A percentile compares a stretch with the other conserved stretches of the same genome.
Evolutionary conservation across 2,329 filamentous ascomycete genomes (phyloP).

Genomic region (Coleophoma crateriformis): DNA sequence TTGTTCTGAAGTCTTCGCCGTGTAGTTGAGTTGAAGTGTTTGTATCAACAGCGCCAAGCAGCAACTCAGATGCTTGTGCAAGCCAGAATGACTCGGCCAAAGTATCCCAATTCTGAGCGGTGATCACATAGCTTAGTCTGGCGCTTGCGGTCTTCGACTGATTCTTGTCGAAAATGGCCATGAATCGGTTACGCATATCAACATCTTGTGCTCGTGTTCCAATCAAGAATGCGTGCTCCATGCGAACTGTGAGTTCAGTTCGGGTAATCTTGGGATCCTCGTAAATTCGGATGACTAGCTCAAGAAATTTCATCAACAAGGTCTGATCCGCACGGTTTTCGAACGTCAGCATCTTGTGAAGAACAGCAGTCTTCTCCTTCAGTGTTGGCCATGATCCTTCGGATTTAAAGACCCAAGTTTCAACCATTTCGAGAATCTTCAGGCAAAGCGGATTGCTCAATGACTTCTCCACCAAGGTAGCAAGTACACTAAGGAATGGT

Average conservation of each 20-base stretch:
- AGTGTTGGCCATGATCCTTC: slow-evolving; percentile 94
- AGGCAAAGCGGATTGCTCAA: slow-evolving; percentile 80
- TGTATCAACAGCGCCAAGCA: slow-evolving; percentile 87
- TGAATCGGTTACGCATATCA: slow-evolving; percentile 94
- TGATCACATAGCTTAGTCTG: slow-evolving; percentile 82
- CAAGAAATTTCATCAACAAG: slow-evolving; percentile 86
- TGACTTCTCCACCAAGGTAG: slow-evolving; percentile 92
- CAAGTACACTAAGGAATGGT: slow-evolving; percentile 91
- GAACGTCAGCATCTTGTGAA: slow-evolving; percentile 99
- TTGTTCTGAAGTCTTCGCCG: slow-evolving; percentile 74
- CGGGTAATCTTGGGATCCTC: slow-evolving; percentile 94
- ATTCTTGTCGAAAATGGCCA: slow-evolving; percentile 92
- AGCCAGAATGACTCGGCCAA: slow-evolving; percentile 95
- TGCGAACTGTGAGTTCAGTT: slow-evolving; percentile 90
- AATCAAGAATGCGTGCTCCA: slow-evolving; percentile 97
- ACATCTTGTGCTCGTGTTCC: slow-evolving; percentile 90
- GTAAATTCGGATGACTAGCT: slow-evolving; percentile 95
- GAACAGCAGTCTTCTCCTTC: slow-evolving; percentile 96
- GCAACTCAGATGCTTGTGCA: slow-evolving; percentile 85
- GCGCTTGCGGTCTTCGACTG: slow-evolving; percentile 88
- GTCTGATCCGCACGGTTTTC: slow-evolving; percentile 78
- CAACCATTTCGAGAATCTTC: slow-evolving; percentile 90
- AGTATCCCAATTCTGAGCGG: slow-evolving; percentile 94
- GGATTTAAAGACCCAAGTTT: slow-evolving; percentile 92
- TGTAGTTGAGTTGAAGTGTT: slow-evolving; percentile 74